Percentiles rank a stretch among this genome's conserved stretches.
These are phyloP conservation scores for Eurotiales sp. DNA, from an alignment of 2,329 filamentous ascomycete genomes.

Conservation along the genomic window DNA sequence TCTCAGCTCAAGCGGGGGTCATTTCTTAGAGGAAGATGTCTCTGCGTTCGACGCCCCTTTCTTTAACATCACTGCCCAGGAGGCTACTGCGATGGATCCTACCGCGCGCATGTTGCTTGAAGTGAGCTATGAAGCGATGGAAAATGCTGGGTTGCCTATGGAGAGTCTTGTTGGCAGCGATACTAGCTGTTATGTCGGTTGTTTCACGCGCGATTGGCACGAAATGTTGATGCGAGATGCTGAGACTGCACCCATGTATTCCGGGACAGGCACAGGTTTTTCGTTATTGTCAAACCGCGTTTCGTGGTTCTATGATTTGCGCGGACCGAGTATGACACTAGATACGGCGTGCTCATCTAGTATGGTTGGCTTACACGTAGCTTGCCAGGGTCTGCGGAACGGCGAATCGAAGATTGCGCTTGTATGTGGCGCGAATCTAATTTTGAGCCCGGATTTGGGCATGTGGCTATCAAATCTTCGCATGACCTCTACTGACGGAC, in stretches of 20 bases:
- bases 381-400: conserved; percentile 19
- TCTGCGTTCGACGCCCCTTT: conserved; percentile 27
- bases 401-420: conserved; percentile 25
- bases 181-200: conserved; percentile 21
- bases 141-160: conserved; percentile 24
- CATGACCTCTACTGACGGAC: conserved; percentile 18
- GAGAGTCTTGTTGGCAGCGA: conserved; percentile 19
- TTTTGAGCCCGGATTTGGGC: conserved; percentile 28
- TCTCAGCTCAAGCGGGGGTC: conserved; percentile 8
- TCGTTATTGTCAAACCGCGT: conserved; percentile 27
- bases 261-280: conserved; percentile 17
- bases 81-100: conserved; percentile 20
- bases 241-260: conserved; percentile 19
- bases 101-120: conserved; percentile 23
- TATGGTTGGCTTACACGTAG: conserved; percentile 25
- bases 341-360: conserved; percentile 28
- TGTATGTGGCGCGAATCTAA: conserved; percentile 36
- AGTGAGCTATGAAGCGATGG: conserved; percentile 20
- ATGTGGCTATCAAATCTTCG: conserved; percentile 20
- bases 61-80: conserved; percentile 24
- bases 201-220: conserved; percentile 20
- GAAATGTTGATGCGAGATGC: conserved; percentile 21
- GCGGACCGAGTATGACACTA: conserved; percentile 24
- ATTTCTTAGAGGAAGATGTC: conserved; percentile 26
- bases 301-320: conserved; percentile 28